Base-by-base conservation (phyloP, 768 basidiomycete genomes). In the Clathrus columnatus region DNA sequence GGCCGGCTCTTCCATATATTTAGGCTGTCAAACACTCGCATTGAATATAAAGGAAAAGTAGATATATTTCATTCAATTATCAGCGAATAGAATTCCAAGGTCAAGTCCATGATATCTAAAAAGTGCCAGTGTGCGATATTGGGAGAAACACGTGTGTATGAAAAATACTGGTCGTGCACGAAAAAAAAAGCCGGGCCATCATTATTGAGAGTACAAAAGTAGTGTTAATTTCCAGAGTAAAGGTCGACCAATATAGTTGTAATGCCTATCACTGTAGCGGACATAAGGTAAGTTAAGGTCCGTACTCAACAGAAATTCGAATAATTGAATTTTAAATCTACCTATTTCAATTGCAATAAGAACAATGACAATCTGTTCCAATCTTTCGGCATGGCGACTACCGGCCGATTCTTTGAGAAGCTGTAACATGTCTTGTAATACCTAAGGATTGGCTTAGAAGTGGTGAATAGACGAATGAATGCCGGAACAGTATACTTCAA, bases 391-490 rank as follows among this genome's bases (percentile, higher is more conserved):
- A 64, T 96, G 91, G 62, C 84, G 82, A 61, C 84, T 91, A 24
- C 90, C 90, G 23, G 95, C 93, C 10, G 90, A 89, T 70, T 96
- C 94, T 69, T 97, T 97, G 51, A 97, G 73, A 50, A 97, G 79
- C 65, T 92, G 87, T 10, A 97, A 80, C 89, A 97, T 95, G 68
- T 97, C 94, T 76, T 97, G 94, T 30, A 97, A 71, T 50, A 97
- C 89, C 90, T 93, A 61, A 30, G 45, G 30, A 43, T 26, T 24
- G 56, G 26, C 32, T 24, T 32, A 10, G 48, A 49, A 20, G 30
- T 18, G 32, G 27, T 48, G 21, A 20, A 18, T 6, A 50, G 47
- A 5, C 23, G 14, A 41, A 24, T 18, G 24, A 28, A 27, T 57
- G 59, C 47, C 52, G 42, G 41, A 32, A 54, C 2, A 30, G 29